Evolutionary conservation across 495 filamentous ascomycete species (phyloP).

Genomic region (Lineolata rhizophorae): DNA sequence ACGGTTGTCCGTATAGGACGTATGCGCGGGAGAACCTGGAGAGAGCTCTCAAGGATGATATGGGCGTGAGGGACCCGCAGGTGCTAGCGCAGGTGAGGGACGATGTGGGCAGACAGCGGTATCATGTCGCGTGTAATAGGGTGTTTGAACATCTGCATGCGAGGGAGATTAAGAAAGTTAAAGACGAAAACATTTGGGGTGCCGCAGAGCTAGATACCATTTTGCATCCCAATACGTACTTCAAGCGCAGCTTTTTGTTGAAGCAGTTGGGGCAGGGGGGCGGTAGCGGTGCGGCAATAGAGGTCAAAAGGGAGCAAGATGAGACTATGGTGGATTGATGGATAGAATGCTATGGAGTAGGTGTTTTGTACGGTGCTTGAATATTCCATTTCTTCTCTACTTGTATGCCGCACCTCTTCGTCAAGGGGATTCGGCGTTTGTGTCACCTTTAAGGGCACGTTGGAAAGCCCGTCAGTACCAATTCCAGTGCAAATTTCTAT

Average conservation of each 20-base stretch:
- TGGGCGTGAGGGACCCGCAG: conserved; percentile 56
- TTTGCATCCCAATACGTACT: conserved; percentile 94
- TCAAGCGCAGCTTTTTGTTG: conserved; percentile 75
- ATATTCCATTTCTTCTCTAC: too few species aligned
- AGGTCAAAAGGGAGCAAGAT: too few species aligned
- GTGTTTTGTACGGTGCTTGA: too few species aligned
- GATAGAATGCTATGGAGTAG: too few species aligned
- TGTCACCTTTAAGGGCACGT: too few species aligned
- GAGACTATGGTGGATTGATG: too few species aligned
- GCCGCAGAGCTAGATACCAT: conserved; percentile 80
- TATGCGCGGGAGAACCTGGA: conserved; percentile 73
- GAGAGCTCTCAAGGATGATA: conserved; percentile 42
- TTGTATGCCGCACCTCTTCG: too few species aligned
- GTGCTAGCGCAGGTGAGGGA: conserved; percentile 63
- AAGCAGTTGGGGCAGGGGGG: conserved; percentile 37
- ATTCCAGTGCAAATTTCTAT: too few species aligned
- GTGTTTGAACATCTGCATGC: conserved; percentile 74
- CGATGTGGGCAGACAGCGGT: conserved; percentile 73
- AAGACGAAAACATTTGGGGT: conserved; percentile 57
- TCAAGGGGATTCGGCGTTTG: too few species aligned
- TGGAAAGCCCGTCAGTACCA: too few species aligned
- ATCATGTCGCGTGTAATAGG: conserved; percentile 88
- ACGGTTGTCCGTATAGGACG: conserved; percentile 92
- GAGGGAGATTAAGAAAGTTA: conserved; percentile 69
- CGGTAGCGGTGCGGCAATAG: too few species aligned